Base-by-base conservation (phyloP, 169 alveolate species). In the Eimeria nieschulzi region DNA sequence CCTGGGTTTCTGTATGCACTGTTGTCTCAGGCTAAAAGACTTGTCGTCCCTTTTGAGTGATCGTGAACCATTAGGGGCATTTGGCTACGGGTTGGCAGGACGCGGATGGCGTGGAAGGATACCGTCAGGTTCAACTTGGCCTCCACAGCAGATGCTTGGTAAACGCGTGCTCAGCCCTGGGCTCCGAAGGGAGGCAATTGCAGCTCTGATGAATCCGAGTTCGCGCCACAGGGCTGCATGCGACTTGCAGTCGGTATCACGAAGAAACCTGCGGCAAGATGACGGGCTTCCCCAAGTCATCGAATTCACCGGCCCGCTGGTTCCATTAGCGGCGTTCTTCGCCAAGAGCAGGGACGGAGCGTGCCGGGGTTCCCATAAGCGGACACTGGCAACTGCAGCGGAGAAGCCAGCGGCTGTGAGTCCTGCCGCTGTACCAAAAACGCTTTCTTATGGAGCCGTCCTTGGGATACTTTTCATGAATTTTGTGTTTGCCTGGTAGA, bases 31-130 rank as follows among this genome's bases (percentile, higher is more conserved):
- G 59, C 68, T 80, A 66, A 80, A 71, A 5, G 87, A 80, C 75
- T 80, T 80, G 61, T 80, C 87, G 5, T 80, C 87, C 6, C 75
- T 80, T 19, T 55, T 80, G 70, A 80, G 87, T 66, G 87, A 56
- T 17, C 75, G 87, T 6, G 87, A 80, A 59, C 87, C 87, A 17
- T 54, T 80, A 15, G 87, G 87, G 9, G 87, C 87, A 64, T 80
- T 80, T 66, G 87, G 87, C 61, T 80, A 80, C 26, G 87, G 87
- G 33, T 46, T 80, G 75, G 87, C 87, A 19, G 87, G 87, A 6
- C 87, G 87, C 2, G 87, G 87, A 9, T 71, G 87, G 7, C 87
- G 87, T 13, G 75, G 87, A 39, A 71, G 75, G 33, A 80, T 80
- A 15, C 55, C 87, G 19, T 82, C 76, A 39, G 10, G 6, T 15